A percentile compares a stretch with the other conserved stretches of the same genome.
phyloP scores from a whole-genome alignment of 2,329 filamentous ascomycete species.

The Zymoseptoria brevis region DNA sequence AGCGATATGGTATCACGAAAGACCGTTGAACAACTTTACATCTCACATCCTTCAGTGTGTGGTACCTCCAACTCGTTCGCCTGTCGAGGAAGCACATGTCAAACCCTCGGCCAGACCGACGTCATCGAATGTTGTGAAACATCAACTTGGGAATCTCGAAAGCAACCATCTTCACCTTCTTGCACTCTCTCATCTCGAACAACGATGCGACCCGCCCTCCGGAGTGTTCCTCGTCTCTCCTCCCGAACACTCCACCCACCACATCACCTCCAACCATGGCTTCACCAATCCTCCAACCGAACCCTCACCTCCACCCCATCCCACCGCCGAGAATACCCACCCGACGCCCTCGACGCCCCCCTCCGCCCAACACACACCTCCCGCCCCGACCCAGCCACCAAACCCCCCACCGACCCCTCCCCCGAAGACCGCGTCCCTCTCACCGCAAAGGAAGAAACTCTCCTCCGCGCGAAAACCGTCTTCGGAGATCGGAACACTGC shows the following conservation, averaged over 20 bases:
- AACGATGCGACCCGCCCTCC: neutral
- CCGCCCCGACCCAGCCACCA: constrained; percentile 23
- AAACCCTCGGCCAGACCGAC: neutral
- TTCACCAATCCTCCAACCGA: too few relatives aligned
- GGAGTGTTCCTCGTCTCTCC: neutral
- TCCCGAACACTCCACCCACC: neutral
- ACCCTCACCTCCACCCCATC: too few relatives aligned
- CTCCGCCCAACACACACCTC: constrained; percentile 10
- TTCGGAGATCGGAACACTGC: constrained; percentile 75
- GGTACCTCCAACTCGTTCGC: neutral
- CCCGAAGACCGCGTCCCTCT: constrained; percentile 32
- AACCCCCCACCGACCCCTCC: constrained; percentile 19
- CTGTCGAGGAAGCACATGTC: neutral
- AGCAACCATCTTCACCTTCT: neutral
- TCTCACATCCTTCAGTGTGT: too few relatives aligned
- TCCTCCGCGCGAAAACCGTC: constrained; percentile 57
- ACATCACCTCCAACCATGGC: neutral
- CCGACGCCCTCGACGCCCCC: constrained; percentile 22
- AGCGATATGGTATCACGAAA: neutral
- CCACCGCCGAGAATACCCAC: constrained; percentile 10
- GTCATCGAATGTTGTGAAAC: neutral
- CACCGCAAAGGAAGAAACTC: constrained; percentile 47
- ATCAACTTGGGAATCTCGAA: neutral
- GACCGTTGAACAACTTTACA: too few relatives aligned
- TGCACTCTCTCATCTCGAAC: neutral